Percentiles rank a stretch among this genome's conserved stretches.
phyloP scores from a whole-genome alignment of 2,329 filamentous ascomycete genomes.

The Clonostachys rhizophaga region DNA sequence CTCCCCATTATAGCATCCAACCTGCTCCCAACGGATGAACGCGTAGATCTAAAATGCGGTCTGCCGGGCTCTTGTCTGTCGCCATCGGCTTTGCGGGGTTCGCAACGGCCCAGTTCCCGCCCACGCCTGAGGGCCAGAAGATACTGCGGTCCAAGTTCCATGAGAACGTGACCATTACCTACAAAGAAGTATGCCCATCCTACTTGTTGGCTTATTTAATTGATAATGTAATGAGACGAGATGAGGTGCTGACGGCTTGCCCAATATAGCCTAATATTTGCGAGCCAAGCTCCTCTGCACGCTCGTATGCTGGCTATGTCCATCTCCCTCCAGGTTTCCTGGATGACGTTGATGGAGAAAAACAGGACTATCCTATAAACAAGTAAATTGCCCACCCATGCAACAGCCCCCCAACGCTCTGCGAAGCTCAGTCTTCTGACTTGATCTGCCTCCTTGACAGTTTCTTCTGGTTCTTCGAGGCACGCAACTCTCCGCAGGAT shows the following conservation, averaged over 20 bases:
- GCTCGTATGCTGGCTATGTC: slow-evolving; percentile 62
- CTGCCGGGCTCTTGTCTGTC: no score
- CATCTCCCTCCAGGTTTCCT: slow-evolving; percentile 37
- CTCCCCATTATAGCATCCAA: no score
- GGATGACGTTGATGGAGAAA: slow-evolving; percentile 37
- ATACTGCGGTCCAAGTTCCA: slow-evolving; percentile 55
- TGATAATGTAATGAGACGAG: neutral
- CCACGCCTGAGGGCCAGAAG: slow-evolving; percentile 26
- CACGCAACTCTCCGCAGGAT: slow-evolving; percentile 29
- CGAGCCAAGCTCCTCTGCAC: slow-evolving; percentile 54
- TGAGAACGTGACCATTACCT: slow-evolving; percentile 55
- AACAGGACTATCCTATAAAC: slow-evolving; percentile 32
- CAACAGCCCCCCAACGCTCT: neutral
- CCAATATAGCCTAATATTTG: slow-evolving; percentile 45
- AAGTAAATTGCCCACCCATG: slow-evolving; percentile 28
- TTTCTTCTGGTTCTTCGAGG: slow-evolving; percentile 47
- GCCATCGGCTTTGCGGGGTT: slow-evolving; percentile 8
- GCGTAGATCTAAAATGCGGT: no score
- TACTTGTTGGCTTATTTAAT: slow-evolving; percentile 9
- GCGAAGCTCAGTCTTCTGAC: neutral
- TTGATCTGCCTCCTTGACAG: slow-evolving; percentile 6
- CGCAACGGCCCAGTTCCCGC: slow-evolving; percentile 20
- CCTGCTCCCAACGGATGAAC: no score
- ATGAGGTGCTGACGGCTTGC: slow-evolving; percentile 5
- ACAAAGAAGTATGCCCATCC: slow-evolving; percentile 39